Conservation (phyloP, 352 stramenopile species). For the Pythium coloratum region DNA sequence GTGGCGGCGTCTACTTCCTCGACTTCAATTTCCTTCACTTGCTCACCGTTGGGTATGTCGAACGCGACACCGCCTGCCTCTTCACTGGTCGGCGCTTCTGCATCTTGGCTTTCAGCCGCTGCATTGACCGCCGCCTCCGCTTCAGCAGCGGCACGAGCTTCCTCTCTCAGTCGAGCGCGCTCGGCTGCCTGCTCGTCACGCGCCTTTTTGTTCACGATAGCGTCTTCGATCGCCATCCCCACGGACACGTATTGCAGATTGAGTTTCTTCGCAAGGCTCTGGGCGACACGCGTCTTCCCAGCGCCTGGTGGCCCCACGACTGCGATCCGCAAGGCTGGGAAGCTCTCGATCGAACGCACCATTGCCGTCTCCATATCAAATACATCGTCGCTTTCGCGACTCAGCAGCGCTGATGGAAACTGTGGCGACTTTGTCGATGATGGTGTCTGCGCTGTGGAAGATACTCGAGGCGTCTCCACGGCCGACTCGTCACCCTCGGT, state of each 20-base stretch:
- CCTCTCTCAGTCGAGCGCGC: not conserved
- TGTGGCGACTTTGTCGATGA: not conserved
- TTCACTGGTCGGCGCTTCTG: slow-evolving; percentile 9
- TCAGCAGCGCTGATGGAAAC: slow-evolving; percentile 22
- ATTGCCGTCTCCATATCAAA: slow-evolving; percentile 51
- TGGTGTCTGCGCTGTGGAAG: not conserved
- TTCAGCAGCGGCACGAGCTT: not conserved
- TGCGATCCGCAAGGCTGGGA: slow-evolving; percentile 45
- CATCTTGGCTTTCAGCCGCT: slow-evolving; percentile 14
- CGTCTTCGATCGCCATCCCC: slow-evolving; percentile 39
- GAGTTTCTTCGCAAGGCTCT: slow-evolving; percentile 42
- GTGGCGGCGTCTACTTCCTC: slow-evolving; percentile 20
- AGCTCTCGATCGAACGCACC: slow-evolving; percentile 36
- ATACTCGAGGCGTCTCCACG: not conserved
- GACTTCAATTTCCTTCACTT: slow-evolving; percentile 5
- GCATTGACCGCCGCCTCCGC: slow-evolving; percentile 2
- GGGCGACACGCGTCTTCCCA: slow-evolving; percentile 59
- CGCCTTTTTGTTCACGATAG: slow-evolving; percentile 31
- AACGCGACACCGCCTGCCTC: not conserved
- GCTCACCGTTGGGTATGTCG: not conserved
- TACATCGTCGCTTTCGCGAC: slow-evolving; percentile 31
- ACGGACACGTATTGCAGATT: slow-evolving; percentile 53
- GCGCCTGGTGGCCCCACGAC: slow-evolving; percentile 58
- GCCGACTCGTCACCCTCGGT: not conserved
- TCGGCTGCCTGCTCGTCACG: slow-evolving; percentile 2